Conservation (phyloP, 208 protist genomes). For the Leishmania tropica region DNA sequence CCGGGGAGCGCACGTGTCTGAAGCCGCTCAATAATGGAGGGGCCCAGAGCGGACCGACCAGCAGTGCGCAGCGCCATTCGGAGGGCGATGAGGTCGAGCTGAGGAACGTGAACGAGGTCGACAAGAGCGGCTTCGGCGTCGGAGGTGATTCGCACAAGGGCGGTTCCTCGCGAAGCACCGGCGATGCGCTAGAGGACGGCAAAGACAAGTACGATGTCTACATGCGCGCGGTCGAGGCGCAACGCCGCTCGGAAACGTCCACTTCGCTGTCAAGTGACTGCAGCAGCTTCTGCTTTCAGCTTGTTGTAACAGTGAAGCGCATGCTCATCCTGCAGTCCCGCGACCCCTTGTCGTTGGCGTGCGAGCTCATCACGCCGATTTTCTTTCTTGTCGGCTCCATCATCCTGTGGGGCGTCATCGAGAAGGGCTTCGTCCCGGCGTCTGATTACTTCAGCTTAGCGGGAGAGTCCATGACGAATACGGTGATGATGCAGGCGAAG, state of each 20-base stretch:
- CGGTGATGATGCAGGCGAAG: constrained; percentile 7
- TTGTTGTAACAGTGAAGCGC: constrained; percentile 51
- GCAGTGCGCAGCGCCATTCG: no score
- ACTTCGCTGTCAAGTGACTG: background rate
- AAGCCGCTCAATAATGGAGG: no score
- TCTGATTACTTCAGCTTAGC: constrained; percentile 34
- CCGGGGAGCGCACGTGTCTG: no score
- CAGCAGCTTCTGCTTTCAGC: constrained; percentile 55
- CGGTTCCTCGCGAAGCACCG: background rate
- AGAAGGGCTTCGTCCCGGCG: constrained; percentile 15
- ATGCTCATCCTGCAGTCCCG: constrained; percentile 48
- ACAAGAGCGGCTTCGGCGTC: background rate
- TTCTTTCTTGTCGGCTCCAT: constrained; percentile 58
- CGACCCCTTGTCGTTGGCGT: constrained; percentile 32
- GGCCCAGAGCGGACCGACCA: no score
- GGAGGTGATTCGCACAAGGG: background rate
- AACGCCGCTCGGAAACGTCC: background rate
- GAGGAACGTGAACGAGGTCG: background rate
- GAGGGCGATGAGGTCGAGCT: background rate
- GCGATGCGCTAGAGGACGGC: background rate
- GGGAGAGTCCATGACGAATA: constrained; percentile 2
- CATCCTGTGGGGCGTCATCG: constrained; percentile 56
- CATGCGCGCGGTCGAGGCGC: background rate
- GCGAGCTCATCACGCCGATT: constrained; percentile 73
- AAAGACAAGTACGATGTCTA: constrained; percentile 11